Base-by-base conservation (phyloP, 192 early-diverging fungal species). In the Lobosporangium transversale region DNA sequence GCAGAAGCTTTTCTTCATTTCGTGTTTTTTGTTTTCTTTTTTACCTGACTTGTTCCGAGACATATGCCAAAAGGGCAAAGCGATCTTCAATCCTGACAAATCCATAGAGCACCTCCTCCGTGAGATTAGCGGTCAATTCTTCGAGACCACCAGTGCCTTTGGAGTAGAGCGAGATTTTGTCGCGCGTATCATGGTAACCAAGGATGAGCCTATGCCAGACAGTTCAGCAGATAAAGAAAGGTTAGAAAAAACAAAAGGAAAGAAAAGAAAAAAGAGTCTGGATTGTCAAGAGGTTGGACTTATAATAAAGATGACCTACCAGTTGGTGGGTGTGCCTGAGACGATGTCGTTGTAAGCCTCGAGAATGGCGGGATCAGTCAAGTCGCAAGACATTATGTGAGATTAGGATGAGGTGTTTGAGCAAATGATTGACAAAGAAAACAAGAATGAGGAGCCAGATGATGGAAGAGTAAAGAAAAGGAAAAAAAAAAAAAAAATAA, bases 201-300 rank as follows among this genome's bases (percentile, higher is more conserved):
- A 89, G 79, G 48, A 89, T 81, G 18, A 89, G 66, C 88, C 88
- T 89, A n/a, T n/a, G n/a, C n/a, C n/a, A n/a, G n/a, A n/a, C n/a
- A n/a, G n/a, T n/a, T n/a, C n/a, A n/a, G n/a, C n/a, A 62, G 43
- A 21, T 20, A 23, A 36, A 33, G 17, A 14, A 11, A 27, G 21
- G n/a, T n/a, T n/a, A n/a, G n/a, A 14, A 55, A 10, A 24, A 18
- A 50, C 30, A 21, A 3, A n/a, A 47, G 24, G n/a, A 21, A 11
- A 30, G 53, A 29, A 11, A 36, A 6, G 4, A 10, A 12, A 29
- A 29, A 21, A 52, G 6, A 27, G 50, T 20, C 7, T 49, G 14
- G 37, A 40, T 7, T 7, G 37, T 40, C 7, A 10, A 40, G 37
- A 40, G 14, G 14, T 40, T 10, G 14, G 37, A 40, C 37, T 40